Evolutionary conservation across 495 filamentous ascomycete species (phyloP).

Genomic region (Glarea lozoyensis): DNA sequence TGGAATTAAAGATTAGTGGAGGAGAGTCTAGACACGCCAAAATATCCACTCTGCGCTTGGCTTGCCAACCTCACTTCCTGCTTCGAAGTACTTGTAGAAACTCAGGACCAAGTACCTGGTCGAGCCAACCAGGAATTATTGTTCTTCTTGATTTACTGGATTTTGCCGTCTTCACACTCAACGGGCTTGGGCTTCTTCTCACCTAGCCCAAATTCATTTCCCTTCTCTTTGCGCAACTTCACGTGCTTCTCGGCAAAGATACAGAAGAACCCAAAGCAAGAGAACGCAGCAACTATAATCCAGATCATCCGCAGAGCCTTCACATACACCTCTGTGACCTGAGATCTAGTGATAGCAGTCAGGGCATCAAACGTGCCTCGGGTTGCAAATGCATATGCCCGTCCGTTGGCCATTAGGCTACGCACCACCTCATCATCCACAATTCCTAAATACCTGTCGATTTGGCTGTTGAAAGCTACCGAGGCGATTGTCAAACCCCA

Average conservation of each 20-base stretch:
- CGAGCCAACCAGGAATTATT: neutral
- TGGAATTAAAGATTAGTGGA: no score
- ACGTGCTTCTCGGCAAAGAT: neutral
- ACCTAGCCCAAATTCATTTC: neutral
- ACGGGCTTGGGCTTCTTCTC: neutral
- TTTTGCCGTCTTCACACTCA: neutral
- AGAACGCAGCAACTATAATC: neutral
- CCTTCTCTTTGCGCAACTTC: neutral
- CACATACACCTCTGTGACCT: neutral
- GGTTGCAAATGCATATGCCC: neutral
- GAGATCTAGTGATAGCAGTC: neutral
- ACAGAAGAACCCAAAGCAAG: neutral
- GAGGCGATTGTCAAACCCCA: neutral
- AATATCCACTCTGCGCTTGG: no score
- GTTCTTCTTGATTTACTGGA: neutral
- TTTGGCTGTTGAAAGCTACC: neutral
- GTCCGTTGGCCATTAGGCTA: neutral
- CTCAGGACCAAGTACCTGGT: no score
- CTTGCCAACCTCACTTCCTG: no score
- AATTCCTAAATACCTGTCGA: neutral
- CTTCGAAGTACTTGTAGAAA: no score
- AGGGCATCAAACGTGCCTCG: neutral
- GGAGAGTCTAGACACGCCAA: no score
- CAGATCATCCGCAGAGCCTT: neutral
- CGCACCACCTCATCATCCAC: neutral